phyloP scores from a whole-genome alignment of 495 filamentous ascomycete genomes.

The Tuber borchii region DNA sequence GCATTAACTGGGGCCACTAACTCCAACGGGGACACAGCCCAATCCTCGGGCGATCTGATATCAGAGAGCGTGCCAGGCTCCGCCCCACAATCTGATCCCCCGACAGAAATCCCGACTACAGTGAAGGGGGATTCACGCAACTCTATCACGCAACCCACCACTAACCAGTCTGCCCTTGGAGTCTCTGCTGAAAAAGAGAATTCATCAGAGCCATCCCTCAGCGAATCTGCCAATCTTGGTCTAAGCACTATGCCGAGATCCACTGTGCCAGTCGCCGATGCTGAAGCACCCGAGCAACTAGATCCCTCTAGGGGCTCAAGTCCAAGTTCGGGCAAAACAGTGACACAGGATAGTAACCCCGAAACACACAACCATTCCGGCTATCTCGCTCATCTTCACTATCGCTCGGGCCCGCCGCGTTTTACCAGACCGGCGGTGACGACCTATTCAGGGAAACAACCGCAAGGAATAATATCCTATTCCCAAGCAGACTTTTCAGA shows the following conservation, averaged over 20 bases:
- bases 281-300: background rate
- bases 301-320: background rate
- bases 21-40: background rate
- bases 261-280: background rate
- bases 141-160: background rate
- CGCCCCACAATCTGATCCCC: background rate
- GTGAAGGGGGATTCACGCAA: background rate
- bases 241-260: background rate
- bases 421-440: slow-evolving; percentile 11
- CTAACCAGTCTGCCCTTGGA: background rate
- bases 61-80: background rate
- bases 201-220: background rate
- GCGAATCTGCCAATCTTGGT: background rate
- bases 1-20: background rate
- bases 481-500: background rate
- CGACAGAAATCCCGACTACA: background rate
- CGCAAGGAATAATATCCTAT: background rate
- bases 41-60: background rate
- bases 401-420: slow-evolving; percentile 7
- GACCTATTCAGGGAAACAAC: slow-evolving; percentile 17
- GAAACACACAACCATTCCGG: background rate
- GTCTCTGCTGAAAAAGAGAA: background rate
- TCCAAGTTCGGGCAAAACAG: background rate
- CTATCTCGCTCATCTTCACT: slow-evolving; percentile 10
- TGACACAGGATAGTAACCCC: background rate